Conservation (phyloP, 2,329 filamentous ascomycete genomes). For the Talaromyces sp. region DNA sequence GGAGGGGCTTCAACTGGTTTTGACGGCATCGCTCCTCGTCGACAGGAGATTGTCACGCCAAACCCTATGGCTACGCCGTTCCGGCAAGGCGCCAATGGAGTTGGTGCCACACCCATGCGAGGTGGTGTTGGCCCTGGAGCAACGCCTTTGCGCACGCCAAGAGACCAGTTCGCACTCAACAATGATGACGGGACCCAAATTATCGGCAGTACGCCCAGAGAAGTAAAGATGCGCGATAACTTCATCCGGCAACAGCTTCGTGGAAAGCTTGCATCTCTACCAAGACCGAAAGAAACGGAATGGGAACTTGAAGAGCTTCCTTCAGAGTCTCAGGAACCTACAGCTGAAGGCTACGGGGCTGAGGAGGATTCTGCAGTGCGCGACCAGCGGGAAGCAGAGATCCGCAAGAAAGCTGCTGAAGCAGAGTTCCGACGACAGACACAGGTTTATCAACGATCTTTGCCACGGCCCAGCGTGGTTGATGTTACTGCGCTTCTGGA, state of each 20-base stretch:
- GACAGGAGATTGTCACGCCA: constrained; percentile 80
- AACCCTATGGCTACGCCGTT: constrained; percentile 94
- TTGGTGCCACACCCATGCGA: constrained; percentile 63
- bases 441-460: constrained; percentile 80
- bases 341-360: constrained; percentile 49
- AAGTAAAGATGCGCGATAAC: constrained; percentile 68
- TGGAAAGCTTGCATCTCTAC: constrained; percentile 67
- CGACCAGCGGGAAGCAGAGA: constrained; percentile 64
- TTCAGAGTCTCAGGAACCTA: constrained; percentile 68
- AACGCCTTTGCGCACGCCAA: constrained; percentile 81
- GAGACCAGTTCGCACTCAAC: constrained; percentile 85
- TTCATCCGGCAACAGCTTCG: constrained; percentile 65
- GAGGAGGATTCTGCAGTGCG: constrained; percentile 70
- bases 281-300: constrained; percentile 87
- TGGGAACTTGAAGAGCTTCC: constrained; percentile 87
- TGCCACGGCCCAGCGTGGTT: constrained; percentile 73
- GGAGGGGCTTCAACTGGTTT: constrained; percentile 81
- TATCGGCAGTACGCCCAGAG: constrained; percentile 70
- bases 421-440: constrained; percentile 77
- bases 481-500: constrained; percentile 68
- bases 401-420: constrained; percentile 61
- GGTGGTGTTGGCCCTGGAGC: constrained; percentile 65
- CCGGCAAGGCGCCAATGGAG: constrained; percentile 58
- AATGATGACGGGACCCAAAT: constrained; percentile 62
- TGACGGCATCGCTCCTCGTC: constrained; percentile 75